phyloP scores from a whole-genome alignment of 768 basidiomycete genomes.

The Bullera alba region DNA sequence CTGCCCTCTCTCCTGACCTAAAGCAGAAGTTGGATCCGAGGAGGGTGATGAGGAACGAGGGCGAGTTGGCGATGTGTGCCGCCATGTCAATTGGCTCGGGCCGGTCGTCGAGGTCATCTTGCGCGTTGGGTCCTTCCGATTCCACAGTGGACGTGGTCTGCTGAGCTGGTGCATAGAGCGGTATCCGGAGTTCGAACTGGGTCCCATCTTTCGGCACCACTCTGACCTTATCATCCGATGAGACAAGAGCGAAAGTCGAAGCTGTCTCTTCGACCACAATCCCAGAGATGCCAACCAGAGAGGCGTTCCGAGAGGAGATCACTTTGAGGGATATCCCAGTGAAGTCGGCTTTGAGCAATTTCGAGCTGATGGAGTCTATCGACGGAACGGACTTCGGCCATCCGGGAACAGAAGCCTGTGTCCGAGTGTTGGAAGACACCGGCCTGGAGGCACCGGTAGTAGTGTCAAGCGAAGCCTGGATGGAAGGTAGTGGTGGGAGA shows the following conservation, averaged over 20 bases:
- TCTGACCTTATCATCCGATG: constrained; percentile 9
- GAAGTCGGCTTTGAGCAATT: constrained; percentile 42
- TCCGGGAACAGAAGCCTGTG: too few relatives aligned
- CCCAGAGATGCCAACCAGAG: constrained; percentile 23
- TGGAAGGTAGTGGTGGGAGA: constrained; percentile 14
- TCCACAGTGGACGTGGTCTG: neutral
- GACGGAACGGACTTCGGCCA: constrained; percentile 24
- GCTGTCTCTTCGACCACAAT: constrained; percentile 43
- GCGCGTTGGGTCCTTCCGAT: neutral
- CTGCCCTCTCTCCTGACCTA: constrained; percentile 37
- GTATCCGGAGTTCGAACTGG: constrained; percentile 31
- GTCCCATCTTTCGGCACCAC: constrained; percentile 40
- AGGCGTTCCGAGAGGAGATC: constrained; percentile 20
- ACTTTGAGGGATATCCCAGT: constrained; percentile 27
- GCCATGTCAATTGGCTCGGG: constrained; percentile 13
- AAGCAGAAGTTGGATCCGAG: constrained; percentile 33
- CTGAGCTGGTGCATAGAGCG: constrained; percentile 28
- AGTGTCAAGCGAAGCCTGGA: neutral
- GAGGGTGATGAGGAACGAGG: constrained; percentile 29
- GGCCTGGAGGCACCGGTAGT: neutral
- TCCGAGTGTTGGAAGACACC: neutral
- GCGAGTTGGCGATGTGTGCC: constrained; percentile 7
- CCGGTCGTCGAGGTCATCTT: neutral
- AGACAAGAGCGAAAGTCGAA: constrained; percentile 36
- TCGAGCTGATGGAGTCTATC: constrained; percentile 23